Percentiles rank a stretch among this genome's conserved stretches.
Evolutionary conservation across 768 basidiomycete species (phyloP).

Genomic region (Lentinus tigrinus): DNA sequence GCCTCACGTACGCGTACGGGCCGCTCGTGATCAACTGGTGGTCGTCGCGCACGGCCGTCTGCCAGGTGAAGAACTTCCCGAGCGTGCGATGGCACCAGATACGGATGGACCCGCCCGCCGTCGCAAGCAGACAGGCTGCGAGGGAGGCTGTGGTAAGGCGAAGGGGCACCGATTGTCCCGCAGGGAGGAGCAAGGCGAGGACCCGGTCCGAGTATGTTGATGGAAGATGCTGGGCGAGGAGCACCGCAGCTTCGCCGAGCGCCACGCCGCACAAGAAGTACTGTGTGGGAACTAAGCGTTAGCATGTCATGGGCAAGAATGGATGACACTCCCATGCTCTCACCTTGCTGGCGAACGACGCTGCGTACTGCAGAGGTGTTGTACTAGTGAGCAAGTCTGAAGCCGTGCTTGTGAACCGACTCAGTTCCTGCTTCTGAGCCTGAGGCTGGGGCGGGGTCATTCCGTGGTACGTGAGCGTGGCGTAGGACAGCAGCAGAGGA

Average conservation of each 20-base stretch:
- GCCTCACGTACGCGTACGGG: conserved; percentile 20
- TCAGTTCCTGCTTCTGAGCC: not conserved
- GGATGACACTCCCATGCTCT: not conserved
- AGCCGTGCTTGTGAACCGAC: not conserved
- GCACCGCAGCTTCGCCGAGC: not conserved
- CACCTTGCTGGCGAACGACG: not conserved
- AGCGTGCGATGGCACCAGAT: conserved; percentile 15
- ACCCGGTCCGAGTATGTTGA: not conserved
- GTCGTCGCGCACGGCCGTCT: conserved; percentile 7
- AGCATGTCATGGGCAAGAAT: not conserved
- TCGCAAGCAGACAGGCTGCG: not conserved
- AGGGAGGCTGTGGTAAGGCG: not conserved
- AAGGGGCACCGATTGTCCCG: not conserved
- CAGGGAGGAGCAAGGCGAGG: not conserved
- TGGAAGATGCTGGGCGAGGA: not conserved
- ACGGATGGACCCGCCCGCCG: not conserved
- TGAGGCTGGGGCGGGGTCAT: not conserved
- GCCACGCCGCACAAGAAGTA: not conserved
- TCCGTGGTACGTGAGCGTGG: not conserved
- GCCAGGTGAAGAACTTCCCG: conserved; percentile 18
- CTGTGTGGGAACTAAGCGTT: not conserved
- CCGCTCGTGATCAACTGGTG: conserved; percentile 19
- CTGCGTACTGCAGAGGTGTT: not conserved
- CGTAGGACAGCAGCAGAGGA: not conserved
- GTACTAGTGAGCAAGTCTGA: not conserved